Evolutionary conservation across 805 yeast genomes (phyloP), one percentile per base, ranked within the genome.

Genomic region (Candida michaelii): DNA sequence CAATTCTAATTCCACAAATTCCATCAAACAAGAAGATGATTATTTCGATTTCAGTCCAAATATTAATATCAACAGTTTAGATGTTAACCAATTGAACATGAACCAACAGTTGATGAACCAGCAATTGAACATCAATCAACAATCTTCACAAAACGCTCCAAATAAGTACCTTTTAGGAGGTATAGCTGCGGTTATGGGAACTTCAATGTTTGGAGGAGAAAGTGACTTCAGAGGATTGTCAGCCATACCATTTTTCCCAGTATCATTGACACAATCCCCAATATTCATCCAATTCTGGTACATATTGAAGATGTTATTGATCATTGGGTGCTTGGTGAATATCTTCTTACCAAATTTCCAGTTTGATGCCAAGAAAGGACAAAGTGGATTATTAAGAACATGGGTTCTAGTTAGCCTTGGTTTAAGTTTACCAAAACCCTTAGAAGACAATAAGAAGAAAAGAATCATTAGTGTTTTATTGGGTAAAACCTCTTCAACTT

Each of bases 121-220:
- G 11, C 24, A n/a, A 17, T 25, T 7, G n/a, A n/a, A n/a, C n/a
- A 31, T 30, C 11, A 15, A 5, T 18, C 34, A 32, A 15, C 19
- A 27, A 29, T 10, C 15, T 30, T 30, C 25, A 37, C 48, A 39
- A 33, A 41, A 52, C 19, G 38, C 39, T 27, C 49, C 54, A 12
- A 75, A 73, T 47, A 81, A 79, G 56, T 53, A 77, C 19, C 56
- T 83, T 33, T 54, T 83, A 47, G 88, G 87, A 12, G 83, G 86
- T 15, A 67, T 82, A 68, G 82, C 85, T 17, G 70, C 81, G 40
- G 71, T 82, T 53, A 71, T 80, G 63, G 87, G 87, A 19, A 73
- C 83, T 2, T 76, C 84, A 1, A 65, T 80, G 36, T 66, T 76
- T 42, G 83, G 79, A 35, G 65, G 60, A 23, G 58, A 63, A 43